Percentiles rank a stretch among this genome's conserved stretches.
Evolutionary conservation across 257 asterid genomes (phyloP).

Genomic region (Nicotiana benthamiana): DNA sequence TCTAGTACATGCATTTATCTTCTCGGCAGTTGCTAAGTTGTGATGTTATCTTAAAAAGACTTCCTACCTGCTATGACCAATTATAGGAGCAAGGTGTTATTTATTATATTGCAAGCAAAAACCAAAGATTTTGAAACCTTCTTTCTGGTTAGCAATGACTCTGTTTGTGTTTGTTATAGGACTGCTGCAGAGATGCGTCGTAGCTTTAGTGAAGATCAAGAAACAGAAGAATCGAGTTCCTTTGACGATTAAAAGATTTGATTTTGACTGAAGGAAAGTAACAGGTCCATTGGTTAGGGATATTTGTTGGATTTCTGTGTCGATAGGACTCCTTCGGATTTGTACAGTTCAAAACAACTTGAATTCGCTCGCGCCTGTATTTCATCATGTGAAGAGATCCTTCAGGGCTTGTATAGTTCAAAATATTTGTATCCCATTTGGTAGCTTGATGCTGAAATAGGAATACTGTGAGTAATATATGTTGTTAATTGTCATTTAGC

Average conservation of each 20-base stretch:
- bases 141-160: background rate
- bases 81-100: background rate
- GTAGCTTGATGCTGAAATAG: background rate
- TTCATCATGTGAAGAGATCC: background rate
- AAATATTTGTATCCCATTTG: background rate
- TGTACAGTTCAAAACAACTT: slow-evolving; percentile 1
- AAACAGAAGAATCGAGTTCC: slow-evolving; percentile 59
- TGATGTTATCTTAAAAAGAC: background rate
- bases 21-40: background rate
- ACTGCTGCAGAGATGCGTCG: slow-evolving; percentile 51
- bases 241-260: slow-evolving; percentile 33
- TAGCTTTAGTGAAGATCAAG: slow-evolving; percentile 59
- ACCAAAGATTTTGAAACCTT: background rate
- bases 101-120: background rate
- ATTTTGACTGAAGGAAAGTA: background rate
- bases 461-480: background rate
- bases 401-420: slow-evolving; percentile 2
- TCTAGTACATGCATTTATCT: background rate
- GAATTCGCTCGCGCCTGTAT: background rate
- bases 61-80: background rate
- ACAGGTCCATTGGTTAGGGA: background rate
- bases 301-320: background rate
- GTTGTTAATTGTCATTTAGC: background rate
- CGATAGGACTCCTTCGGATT: background rate
- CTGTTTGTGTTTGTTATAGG: slow-evolving; percentile 23